Conservation (phyloP, 768 basidiomycete species). For the Pleurotus eryngii region DNA sequence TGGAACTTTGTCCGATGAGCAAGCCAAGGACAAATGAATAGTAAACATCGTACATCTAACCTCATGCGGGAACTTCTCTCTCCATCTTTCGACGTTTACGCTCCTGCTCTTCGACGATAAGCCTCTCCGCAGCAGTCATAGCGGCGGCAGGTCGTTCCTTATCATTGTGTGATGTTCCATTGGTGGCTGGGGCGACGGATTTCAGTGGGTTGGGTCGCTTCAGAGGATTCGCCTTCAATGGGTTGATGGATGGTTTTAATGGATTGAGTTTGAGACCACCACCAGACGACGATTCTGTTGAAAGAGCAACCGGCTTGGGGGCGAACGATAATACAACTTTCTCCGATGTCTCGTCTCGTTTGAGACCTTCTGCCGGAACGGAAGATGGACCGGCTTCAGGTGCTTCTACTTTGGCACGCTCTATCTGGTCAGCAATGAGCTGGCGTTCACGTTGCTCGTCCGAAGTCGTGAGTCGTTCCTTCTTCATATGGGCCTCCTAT, state of each 20-base stretch:
- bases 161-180: slow-evolving; percentile 39
- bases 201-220: slow-evolving; percentile 80
- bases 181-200: slow-evolving; percentile 32
- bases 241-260: slow-evolving; percentile 55
- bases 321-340: slow-evolving; percentile 76
- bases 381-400: slow-evolving; percentile 31
- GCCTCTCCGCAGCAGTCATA: slow-evolving; percentile 79
- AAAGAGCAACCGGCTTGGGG: slow-evolving; percentile 42
- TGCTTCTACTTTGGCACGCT: slow-evolving; percentile 63
- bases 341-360: slow-evolving; percentile 67
- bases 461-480: slow-evolving; percentile 85
- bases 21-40: too few relatives aligned
- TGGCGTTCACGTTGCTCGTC: slow-evolving; percentile 93
- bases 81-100: slow-evolving; percentile 82
- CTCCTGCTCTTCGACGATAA: slow-evolving; percentile 90
- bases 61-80: slow-evolving; percentile 29
- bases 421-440: slow-evolving; percentile 91
- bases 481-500: slow-evolving; percentile 83
- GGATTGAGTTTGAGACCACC: slow-evolving; percentile 59
- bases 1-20: too few relatives aligned
- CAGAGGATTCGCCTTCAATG: slow-evolving; percentile 63
- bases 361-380: slow-evolving; percentile 53
- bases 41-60: background rate
- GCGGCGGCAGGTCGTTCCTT: slow-evolving; percentile 61
- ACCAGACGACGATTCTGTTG: slow-evolving; percentile 28